Conservation (phyloP, 495 filamentous ascomycete genomes). For the Oidiodendron maius region DNA sequence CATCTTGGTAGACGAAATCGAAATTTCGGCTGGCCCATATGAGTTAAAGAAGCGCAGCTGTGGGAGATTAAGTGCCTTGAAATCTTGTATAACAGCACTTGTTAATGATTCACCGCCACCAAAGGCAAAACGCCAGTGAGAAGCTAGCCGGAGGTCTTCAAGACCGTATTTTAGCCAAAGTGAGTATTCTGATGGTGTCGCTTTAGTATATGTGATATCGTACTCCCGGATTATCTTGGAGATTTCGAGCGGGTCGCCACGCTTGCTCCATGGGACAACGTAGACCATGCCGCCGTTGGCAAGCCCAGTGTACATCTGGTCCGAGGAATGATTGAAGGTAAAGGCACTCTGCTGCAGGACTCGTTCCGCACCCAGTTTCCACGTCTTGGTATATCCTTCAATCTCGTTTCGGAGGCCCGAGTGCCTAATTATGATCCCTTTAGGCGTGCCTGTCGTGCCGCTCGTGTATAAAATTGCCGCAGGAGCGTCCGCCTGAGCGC, state of each 20-base stretch:
- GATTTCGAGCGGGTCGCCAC: slow-evolving; percentile 9
- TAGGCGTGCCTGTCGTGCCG: slow-evolving; percentile 88
- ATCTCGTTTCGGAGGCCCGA: slow-evolving; percentile 39
- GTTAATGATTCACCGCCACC: slow-evolving; percentile 9
- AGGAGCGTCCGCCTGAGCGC: background rate
- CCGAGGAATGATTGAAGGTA: slow-evolving; percentile 11
- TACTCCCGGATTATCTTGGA: slow-evolving; percentile 12
- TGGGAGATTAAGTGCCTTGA: background rate
- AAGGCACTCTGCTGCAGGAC: slow-evolving; percentile 13
- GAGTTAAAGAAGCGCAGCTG: slow-evolving; percentile 13
- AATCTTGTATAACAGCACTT: background rate
- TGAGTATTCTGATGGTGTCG: slow-evolving; percentile 19
- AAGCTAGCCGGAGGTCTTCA: background rate
- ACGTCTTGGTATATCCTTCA: slow-evolving; percentile 18
- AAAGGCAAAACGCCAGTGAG: slow-evolving; percentile 4
- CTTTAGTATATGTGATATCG: slow-evolving; percentile 15
- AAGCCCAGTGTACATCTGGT: slow-evolving; percentile 7
- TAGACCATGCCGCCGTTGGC: slow-evolving; percentile 10
- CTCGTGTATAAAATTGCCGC: slow-evolving; percentile 89
- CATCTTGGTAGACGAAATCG: background rate
- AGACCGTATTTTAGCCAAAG: slow-evolving; percentile 19
- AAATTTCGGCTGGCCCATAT: slow-evolving; percentile 22
- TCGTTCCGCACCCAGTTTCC: background rate
- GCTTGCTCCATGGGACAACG: background rate
- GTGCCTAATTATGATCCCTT: slow-evolving; percentile 85